Evolutionary conservation across 352 stramenopile genomes (phyloP).

Genomic region (Phytophthora colocasiae): DNA sequence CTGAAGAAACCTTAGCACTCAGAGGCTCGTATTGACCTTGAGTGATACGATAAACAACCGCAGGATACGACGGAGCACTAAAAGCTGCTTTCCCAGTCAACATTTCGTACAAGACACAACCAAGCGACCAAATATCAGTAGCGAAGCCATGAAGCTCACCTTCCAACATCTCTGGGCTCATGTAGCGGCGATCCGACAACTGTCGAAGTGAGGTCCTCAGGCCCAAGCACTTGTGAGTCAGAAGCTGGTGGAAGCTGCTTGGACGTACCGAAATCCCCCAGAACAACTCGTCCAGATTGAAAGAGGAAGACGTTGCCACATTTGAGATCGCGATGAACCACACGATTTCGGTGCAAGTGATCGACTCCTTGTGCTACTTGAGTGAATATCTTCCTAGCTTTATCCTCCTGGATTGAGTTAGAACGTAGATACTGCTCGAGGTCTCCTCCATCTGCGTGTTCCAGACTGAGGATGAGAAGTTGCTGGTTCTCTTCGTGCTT

Average conservation of each 20-base stretch:
- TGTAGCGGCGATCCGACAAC: too few species aligned
- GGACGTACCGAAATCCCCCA: too few species aligned
- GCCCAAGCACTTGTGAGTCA: too few species aligned
- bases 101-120: constrained; percentile 85
- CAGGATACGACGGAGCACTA: constrained; percentile 47
- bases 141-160: constrained; percentile 20
- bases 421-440: constrained; percentile 51
- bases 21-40: constrained; percentile 45
- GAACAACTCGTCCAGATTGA: too few species aligned
- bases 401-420: constrained; percentile 9
- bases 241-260: too few species aligned
- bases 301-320: too few species aligned
- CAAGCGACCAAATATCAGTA: constrained; percentile 82
- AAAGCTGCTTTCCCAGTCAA: constrained; percentile 72
- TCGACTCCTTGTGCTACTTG: constrained; percentile 90
- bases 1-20: constrained; percentile 12
- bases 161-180: too few species aligned
- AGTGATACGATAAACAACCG: constrained; percentile 56
- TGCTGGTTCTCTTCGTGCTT: constrained; percentile 12
- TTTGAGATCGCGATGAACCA: constrained; percentile 88
- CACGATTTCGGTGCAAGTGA: constrained; percentile 58
- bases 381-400: constrained; percentile 43
- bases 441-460: constrained; percentile 68
- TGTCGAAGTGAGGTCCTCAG: too few species aligned
- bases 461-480: constrained; percentile 63